These are phyloP conservation scores for Blastobotrys apis DNA, from an alignment of 1,139 yeast species.

Conservation along the genomic window DNA sequence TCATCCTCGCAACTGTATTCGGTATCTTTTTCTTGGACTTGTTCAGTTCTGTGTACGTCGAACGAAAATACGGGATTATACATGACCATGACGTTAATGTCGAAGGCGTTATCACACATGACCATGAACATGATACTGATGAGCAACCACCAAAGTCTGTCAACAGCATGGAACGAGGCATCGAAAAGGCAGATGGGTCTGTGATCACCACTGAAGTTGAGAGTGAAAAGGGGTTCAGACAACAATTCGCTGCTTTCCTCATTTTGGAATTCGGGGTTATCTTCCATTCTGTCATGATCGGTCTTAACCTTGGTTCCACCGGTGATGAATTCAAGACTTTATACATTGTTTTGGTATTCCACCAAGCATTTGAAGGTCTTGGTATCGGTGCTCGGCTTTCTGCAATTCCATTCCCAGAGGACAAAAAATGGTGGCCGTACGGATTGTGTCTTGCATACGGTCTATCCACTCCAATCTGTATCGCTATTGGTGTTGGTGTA, in stretches of 20 bases:
- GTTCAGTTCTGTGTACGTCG: constrained; percentile 25
- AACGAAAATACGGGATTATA: constrained; percentile 23
- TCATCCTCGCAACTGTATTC: constrained; percentile 38
- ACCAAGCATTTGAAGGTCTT: constrained; percentile 87
- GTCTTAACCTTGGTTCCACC: constrained; percentile 65
- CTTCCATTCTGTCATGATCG: constrained; percentile 77
- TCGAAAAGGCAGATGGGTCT: not conserved
- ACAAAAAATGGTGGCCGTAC: constrained; percentile 54
- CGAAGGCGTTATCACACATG: constrained; percentile 57
- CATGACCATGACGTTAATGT: constrained; percentile 49
- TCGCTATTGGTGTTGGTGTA: constrained; percentile 82
- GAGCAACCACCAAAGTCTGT: constrained; percentile 1
- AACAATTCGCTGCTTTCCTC: constrained; percentile 37
- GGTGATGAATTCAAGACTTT: constrained; percentile 62
- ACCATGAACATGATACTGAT: constrained; percentile 7
- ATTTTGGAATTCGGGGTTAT: constrained; percentile 73
- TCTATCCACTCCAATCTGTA: constrained; percentile 70
- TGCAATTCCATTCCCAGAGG: constrained; percentile 45
- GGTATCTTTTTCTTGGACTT: constrained; percentile 37
- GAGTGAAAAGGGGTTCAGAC: constrained; percentile 6
- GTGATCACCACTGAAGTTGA: not conserved
- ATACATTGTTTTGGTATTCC: constrained; percentile 79
- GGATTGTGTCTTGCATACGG: constrained; percentile 54
- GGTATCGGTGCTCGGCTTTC: constrained; percentile 85
- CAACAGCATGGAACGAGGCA: constrained; percentile 1